Base-by-base conservation (phyloP, 441 rosid species). In the Brassica balearica region DNA sequence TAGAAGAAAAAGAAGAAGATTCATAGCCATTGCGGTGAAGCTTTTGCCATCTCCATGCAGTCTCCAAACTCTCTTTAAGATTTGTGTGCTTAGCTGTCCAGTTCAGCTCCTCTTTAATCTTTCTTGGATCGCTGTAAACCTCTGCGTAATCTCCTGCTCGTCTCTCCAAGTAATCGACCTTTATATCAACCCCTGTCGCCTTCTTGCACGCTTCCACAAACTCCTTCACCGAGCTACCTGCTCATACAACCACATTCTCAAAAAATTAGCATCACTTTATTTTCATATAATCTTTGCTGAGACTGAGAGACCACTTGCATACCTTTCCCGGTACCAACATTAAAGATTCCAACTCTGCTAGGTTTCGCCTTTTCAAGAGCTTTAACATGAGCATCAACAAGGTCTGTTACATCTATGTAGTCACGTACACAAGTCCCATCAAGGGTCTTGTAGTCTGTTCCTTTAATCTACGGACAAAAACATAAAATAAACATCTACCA, bases 41-140 rank as follows among this genome's bases (percentile, higher is more conserved):
- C 82, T 84, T 86, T 55, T 87, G 87, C 89, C 89, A 84, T 83
- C 75, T 82, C 89, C 89, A 86, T 23, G 89, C 87, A 8, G 72
- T 79, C 73, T 77, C 23, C 67, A 86, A 72, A 73, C 87, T 86
- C 84, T 74, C 76, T 74, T 76, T 32, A 71, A 87, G 84, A 41
- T 86, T 73, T 1, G 86, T 83, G 38, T 81, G 61, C 14, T 59
- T 63, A 1, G 87, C 88, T 8, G 85, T 84, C 90, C 88, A 87
- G 38, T 86, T 87, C 11, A 86, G 83, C 81, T 87, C 87, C 0
- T 15, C 25, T 71, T 38, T 69, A 71, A 87, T 82, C 78, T 87
- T 86, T 7, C 83, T 67, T 23, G 91, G 87, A 62, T 87, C 84
- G 7, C 91, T 86, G 68, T 61, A 87, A 27, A 87, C 89, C 75